Evolutionary conservation across 306 rosid species (phyloP), one percentile per base, ranked within the genome.

Genomic region (Parietaria judaica): DNA sequence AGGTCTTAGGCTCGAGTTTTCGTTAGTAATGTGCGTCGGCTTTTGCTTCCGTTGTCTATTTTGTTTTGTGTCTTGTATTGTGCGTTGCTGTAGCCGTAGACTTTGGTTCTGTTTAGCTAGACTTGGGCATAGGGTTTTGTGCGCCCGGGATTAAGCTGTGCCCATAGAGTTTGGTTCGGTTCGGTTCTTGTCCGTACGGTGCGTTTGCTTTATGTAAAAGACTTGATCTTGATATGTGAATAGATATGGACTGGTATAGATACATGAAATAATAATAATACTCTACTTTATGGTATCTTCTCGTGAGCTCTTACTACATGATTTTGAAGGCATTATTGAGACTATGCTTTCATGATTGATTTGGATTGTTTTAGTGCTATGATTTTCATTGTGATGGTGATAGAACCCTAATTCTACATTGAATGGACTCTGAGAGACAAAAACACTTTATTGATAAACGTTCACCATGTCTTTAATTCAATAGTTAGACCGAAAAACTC

Each of bases 241-340:
- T 91, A 88, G 82, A 81, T 76, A 80, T 77, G 79, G 82, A 23
- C 31, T 75, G 89, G 88, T 91, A 91, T 83, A 91, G 96, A 80
- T 78, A 88, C 84, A 61, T 83, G 76, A 57, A 81, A 71, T 73
- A 77, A 76, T 73, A 77, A 76, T 73, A 76, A 75, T 73, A 64
- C 62, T 61, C 63, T 43, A 66, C 75, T 39, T 52, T 36, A 71
- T 55, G 65, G 66, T 54, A 36, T 70, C 57, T 63, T 64, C 67
- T 13, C 66, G 58, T 43, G n/a, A 14, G 34, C 45, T 56, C 45
- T 14, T 45, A 36, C 34, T 52, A 57, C 54, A 8, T 14, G 5
- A 23, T 1, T 23, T 0, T 44, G 45, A 51, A 54, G 31, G 46
- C 55, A 54, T 64, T 59, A 48, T 46, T 31, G 37, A 11, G 13